Percentiles rank a stretch among this genome's conserved stretches.
These are phyloP conservation scores for Malbranchea zuffiana DNA, from an alignment of 2,329 filamentous ascomycete genomes.

Conservation along the genomic window DNA sequence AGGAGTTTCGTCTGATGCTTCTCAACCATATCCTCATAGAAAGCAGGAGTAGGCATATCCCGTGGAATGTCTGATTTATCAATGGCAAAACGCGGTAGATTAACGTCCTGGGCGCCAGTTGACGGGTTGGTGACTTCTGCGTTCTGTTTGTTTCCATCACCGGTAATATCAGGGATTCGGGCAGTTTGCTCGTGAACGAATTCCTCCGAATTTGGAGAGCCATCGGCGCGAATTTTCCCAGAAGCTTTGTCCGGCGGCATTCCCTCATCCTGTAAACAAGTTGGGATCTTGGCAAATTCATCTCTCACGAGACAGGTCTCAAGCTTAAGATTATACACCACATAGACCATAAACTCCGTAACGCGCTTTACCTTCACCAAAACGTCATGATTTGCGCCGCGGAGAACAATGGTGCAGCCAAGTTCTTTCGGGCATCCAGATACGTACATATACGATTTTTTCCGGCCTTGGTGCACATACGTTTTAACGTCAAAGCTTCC, in stretches of 20 bases:
- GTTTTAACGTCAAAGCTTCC: constrained; percentile 91
- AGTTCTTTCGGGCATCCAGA: constrained; percentile 82
- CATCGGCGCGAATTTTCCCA: background rate
- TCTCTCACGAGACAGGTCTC: constrained; percentile 92
- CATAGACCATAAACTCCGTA: constrained; percentile 97
- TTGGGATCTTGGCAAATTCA: constrained; percentile 74
- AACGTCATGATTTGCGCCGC: constrained; percentile 62
- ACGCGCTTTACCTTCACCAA: constrained; percentile 79
- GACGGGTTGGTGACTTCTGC: background rate
- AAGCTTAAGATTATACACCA: constrained; percentile 92
- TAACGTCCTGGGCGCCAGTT: background rate
- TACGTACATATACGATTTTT: constrained; percentile 92
- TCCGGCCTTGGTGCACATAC: constrained; percentile 71
- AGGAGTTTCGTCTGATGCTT: constrained; percentile 88
- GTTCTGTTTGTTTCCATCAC: background rate
- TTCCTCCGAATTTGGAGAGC: background rate
- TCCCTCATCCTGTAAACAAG: constrained; percentile 11
- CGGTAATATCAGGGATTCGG: background rate
- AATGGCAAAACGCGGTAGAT: constrained; percentile 10
- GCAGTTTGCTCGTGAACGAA: background rate
- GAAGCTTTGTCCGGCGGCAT: constrained; percentile 8
- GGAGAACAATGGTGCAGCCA: constrained; percentile 85
- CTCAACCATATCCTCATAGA: constrained; percentile 88
- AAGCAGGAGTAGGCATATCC: constrained; percentile 74
- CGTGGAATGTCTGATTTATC: constrained; percentile 51